These are phyloP conservation scores for Cicer judaicum DNA, from an alignment of 306 rosid species.

Conservation along the genomic window DNA sequence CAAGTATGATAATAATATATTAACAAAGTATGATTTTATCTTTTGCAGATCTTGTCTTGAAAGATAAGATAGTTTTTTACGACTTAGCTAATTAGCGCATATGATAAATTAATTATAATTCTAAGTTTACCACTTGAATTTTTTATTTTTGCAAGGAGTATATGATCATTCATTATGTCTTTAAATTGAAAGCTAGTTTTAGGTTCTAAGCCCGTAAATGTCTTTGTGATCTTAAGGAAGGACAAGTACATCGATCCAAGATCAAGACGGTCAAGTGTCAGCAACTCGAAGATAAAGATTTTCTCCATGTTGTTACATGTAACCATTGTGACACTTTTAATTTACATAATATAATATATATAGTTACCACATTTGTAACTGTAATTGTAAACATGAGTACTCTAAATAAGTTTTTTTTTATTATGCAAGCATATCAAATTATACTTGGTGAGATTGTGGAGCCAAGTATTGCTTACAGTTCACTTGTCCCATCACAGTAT, in stretches of 20 bases:
- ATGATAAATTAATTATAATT: conserved; percentile 88
- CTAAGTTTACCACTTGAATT: conserved; percentile 59
- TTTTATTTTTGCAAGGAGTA: conserved; percentile 16
- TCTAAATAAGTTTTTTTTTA: no score
- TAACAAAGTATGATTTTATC: not conserved
- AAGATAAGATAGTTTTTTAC: conserved; percentile 85
- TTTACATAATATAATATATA: conserved; percentile 50
- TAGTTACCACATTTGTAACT: conserved; percentile 43
- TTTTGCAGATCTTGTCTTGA: conserved; percentile 78
- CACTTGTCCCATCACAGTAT: no score
- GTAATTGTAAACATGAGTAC: no score
- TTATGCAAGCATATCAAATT: no score
- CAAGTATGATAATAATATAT: conserved; percentile 3
- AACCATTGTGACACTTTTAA: conserved; percentile 39
- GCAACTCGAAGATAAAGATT: conserved; percentile 52
- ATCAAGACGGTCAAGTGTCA: conserved; percentile 58
- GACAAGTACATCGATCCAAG: conserved; percentile 74
- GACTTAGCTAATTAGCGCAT: conserved; percentile 78
- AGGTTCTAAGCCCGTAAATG: conserved; percentile 90
- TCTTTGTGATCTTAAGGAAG: conserved; percentile 76
- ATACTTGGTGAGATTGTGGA: no score
- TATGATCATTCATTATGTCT: conserved; percentile 7
- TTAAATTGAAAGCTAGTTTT: not conserved
- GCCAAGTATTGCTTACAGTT: no score
- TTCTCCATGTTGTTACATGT: conserved; percentile 58